Base-by-base conservation (phyloP, 352 stramenopile species). In the Phytophthora brassicae region DNA sequence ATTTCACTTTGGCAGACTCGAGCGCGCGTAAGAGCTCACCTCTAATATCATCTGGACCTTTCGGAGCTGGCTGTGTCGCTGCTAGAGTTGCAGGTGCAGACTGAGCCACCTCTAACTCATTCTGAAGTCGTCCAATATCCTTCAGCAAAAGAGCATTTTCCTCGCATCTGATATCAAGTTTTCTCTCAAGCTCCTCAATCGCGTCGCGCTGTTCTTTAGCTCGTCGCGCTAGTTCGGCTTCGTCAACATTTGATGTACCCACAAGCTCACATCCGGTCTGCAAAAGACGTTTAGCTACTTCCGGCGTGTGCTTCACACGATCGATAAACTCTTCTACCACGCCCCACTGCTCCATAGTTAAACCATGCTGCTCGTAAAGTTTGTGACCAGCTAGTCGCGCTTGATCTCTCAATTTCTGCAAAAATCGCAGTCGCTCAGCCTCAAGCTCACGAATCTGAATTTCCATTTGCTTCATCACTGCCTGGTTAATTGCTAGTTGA, bases 321-420 rank as follows among this genome's bases (percentile, higher is more conserved):
- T 88, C 74, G 47, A 92, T 89, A 55, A 89, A 85, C n/a, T 79
- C 74, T 62, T 89, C 75, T 1, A 89, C 79, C 28, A 72, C 62
- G 35, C 57, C 17, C 77, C 75, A 88, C 45, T 88, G 72, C 26
- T 87, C 79, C 2, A 53, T 80, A 0, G 75, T 86, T 24, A 90
- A 64, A 0, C 79, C 79, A 58, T 88, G 75, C 12, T 67, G 53
- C 20, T 90, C 75, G 45, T 81, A 88, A 4, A 89, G 48, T 33
- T 85, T 82, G 8, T 70, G 60, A 3, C 78, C 73, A 4, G 77
- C 60, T 11, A 84, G 16, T 0, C 75, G 73, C 4, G 80, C 81
- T 52, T 89, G 80, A 9, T 89, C 71, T 55, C 75, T 59, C 17
- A 92, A 47, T 20, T 86, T 83, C 41, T 87, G 64, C 6, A 89